These are phyloP conservation scores for Pseudodiploospora longispora DNA, from an alignment of 2,329 filamentous ascomycete species.

Conservation along the genomic window DNA sequence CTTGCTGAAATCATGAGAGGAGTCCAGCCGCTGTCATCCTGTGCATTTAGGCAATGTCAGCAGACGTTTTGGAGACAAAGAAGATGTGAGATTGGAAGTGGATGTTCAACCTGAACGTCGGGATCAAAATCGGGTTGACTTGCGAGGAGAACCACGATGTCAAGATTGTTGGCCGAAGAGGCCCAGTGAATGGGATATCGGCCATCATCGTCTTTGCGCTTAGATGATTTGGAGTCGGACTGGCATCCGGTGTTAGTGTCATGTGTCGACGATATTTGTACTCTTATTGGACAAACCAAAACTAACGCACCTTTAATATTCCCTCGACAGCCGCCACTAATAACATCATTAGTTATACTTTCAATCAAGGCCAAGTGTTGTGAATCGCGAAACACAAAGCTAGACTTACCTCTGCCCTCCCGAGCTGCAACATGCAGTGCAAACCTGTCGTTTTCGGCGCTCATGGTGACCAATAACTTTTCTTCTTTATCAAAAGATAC, in stretches of 20 bases:
- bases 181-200: constrained; percentile 94
- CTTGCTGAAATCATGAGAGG: constrained; percentile 76
- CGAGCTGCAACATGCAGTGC: constrained; percentile 82
- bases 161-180: constrained; percentile 68
- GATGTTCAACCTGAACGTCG: constrained; percentile 58
- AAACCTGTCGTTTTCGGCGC: constrained; percentile 49
- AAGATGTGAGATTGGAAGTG: neutral
- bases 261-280: constrained; percentile 1
- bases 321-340: constrained; percentile 65
- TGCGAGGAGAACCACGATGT: constrained; percentile 66
- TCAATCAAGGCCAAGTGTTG: too few species aligned
- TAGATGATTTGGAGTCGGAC: constrained; percentile 73
- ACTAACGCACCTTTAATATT: constrained; percentile 20
- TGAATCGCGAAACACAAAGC: too few species aligned
- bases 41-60: neutral
- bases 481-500: too few species aligned
- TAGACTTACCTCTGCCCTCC: constrained; percentile 66
- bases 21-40: constrained; percentile 77
- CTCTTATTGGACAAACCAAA: neutral
- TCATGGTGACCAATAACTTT: too few species aligned
- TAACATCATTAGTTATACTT: too few species aligned
- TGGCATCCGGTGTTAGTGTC: constrained; percentile 23
- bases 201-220: constrained; percentile 70
- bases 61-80: neutral
- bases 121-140: constrained; percentile 69